A percentile compares a stretch with the other conserved stretches of the same genome.
These are phyloP conservation scores for Yarrowia osloensis DNA, from an alignment of 805 yeast genomes.

Conservation along the genomic window DNA sequence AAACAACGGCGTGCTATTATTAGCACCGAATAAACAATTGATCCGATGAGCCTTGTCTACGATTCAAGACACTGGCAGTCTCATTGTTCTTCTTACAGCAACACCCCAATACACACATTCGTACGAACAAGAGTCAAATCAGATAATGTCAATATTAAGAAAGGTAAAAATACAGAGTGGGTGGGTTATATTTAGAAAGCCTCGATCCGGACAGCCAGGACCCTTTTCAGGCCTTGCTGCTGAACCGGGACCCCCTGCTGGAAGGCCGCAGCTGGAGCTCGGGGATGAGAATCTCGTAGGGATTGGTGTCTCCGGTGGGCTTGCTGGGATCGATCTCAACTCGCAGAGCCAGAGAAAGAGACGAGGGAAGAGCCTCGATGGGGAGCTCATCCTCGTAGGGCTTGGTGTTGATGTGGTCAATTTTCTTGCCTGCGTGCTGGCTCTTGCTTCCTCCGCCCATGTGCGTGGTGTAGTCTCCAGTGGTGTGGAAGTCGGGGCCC, in stretches of 20 bases:
- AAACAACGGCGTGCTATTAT: neutral
- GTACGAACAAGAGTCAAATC: neutral
- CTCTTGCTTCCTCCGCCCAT: slow-evolving; percentile 20
- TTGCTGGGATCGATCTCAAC: slow-evolving; percentile 64
- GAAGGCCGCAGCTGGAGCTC: slow-evolving; percentile 27
- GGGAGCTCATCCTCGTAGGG: slow-evolving; percentile 52
- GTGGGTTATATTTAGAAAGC: neutral
- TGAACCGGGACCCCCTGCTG: neutral
- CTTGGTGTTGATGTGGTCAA: slow-evolving; percentile 2
- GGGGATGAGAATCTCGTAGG: slow-evolving; percentile 74
- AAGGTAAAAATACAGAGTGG: slow-evolving; percentile 7
- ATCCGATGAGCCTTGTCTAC: neutral
- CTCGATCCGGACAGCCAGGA: neutral
- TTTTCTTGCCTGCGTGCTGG: slow-evolving; percentile 5
- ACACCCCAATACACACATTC: too few species aligned
- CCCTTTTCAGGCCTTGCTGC: slow-evolving; percentile 4
- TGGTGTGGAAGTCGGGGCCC: neutral
- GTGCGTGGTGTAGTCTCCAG: slow-evolving; percentile 5
- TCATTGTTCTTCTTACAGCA: too few species aligned
- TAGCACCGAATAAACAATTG: neutral
- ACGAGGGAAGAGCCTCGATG: slow-evolving; percentile 48
- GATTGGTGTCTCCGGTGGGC: slow-evolving; percentile 55
- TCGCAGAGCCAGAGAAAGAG: slow-evolving; percentile 69
- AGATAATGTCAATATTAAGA: neutral
- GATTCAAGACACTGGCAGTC: too few species aligned